Percentiles rank a stretch among this genome's conserved stretches.
These are phyloP conservation scores for Exophiala mesophila DNA, from an alignment of 2,329 filamentous ascomycete species.

Conservation along the genomic window DNA sequence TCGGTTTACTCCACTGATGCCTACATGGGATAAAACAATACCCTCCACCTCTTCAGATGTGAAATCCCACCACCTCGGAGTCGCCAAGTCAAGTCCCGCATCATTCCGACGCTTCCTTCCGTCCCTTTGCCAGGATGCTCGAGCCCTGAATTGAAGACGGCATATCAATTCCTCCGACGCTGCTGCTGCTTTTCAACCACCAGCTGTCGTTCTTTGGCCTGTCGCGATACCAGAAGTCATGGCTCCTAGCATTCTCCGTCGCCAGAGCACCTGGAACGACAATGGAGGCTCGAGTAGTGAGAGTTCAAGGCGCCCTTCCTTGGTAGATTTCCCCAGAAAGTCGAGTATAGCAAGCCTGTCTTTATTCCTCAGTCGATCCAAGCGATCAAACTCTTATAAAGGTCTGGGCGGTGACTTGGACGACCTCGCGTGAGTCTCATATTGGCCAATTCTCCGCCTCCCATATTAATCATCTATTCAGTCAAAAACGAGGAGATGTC, in stretches of 20 bases:
- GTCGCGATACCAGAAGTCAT: no score
- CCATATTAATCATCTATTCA: not conserved
- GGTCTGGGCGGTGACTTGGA: slow-evolving; percentile 3
- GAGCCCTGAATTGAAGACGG: no score
- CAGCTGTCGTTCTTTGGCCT: no score
- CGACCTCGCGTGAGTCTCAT: not conserved
- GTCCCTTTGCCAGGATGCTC: no score
- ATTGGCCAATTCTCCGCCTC: not conserved
- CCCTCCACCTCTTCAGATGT: no score
- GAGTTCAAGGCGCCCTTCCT: slow-evolving; percentile 13
- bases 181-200: no score
- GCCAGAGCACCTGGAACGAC: slow-evolving; percentile 10
- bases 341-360: slow-evolving; percentile 15
- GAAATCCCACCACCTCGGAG: not conserved
- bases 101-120: not conserved
- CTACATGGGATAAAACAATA: no score
- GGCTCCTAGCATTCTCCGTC: slow-evolving; percentile 9
- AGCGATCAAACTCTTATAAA: slow-evolving; percentile 8
- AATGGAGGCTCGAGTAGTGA: slow-evolving; percentile 14
- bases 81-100: not conserved
- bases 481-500: slow-evolving; percentile 16
- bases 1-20: no score
- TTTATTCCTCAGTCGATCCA: slow-evolving; percentile 14
- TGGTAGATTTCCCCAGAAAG: slow-evolving; percentile 11
- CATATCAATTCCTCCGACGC: no score